Evolutionary conservation across 1,139 yeast genomes (phyloP).

Genomic region (Geotrichum australiense): DNA sequence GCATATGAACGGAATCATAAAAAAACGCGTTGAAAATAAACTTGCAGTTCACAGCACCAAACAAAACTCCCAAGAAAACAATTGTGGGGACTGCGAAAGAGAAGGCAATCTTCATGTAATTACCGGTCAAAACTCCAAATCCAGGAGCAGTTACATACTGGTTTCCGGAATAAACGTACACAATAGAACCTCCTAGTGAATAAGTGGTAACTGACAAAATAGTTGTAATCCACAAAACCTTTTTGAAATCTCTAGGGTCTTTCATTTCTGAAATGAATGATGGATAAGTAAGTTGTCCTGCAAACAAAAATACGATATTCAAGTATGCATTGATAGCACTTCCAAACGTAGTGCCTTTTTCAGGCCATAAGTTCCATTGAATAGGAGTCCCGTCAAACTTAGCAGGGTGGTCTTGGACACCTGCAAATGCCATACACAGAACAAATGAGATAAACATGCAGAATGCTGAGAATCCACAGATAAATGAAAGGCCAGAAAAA

Average conservation of each 20-base stretch:
- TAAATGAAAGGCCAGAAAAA: constrained; percentile 44
- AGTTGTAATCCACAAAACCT: constrained; percentile 50
- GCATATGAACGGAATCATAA: constrained; percentile 41
- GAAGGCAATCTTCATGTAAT: constrained; percentile 48
- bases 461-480: constrained; percentile 47
- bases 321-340: constrained; percentile 50
- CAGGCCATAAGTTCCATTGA: constrained; percentile 44
- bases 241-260: constrained; percentile 50
- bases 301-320: constrained; percentile 56
- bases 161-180: constrained; percentile 53
- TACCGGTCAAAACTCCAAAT: constrained; percentile 45
- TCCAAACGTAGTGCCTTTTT: constrained; percentile 46
- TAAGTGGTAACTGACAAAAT: constrained; percentile 44
- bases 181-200: constrained; percentile 48
- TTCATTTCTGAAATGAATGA: constrained; percentile 57
- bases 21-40: constrained; percentile 45
- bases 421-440: constrained; percentile 49
- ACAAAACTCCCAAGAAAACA: constrained; percentile 49
- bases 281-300: constrained; percentile 58
- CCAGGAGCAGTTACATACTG: constrained; percentile 53
- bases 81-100: constrained; percentile 58
- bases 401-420: constrained; percentile 45
- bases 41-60: constrained; percentile 49
- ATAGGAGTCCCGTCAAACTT: constrained; percentile 40
- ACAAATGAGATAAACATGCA: constrained; percentile 54